Evolutionary conservation across 2,329 filamentous ascomycete genomes (phyloP).

Genomic region (Fusarium decemcellulare): DNA sequence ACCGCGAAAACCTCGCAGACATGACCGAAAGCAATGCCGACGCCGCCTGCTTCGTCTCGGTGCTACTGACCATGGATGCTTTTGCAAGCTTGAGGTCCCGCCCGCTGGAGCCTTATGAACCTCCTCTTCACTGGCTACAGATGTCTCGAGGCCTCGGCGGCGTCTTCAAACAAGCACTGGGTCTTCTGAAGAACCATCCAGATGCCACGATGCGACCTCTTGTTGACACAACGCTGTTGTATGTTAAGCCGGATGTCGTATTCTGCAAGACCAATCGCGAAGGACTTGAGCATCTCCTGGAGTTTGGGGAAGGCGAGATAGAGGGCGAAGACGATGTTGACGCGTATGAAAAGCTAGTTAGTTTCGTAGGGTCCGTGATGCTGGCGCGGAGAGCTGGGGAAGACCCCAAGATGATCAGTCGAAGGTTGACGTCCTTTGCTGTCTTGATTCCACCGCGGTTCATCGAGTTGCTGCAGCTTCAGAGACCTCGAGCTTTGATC

Average conservation of each 20-base stretch:
- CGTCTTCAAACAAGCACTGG: constrained; percentile 29
- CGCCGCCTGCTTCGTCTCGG: constrained; percentile 39
- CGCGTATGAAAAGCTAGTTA: constrained; percentile 32
- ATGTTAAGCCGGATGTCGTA: not conserved
- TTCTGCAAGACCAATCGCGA: constrained; percentile 9
- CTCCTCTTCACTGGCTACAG: constrained; percentile 44
- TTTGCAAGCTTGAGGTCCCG: constrained; percentile 38
- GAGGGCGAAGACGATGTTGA: constrained; percentile 19
- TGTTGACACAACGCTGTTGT: constrained; percentile 18
- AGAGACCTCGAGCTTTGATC: constrained; percentile 38
- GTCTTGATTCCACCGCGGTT: constrained; percentile 36
- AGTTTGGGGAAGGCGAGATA: constrained; percentile 8
- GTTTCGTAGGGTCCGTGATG: constrained; percentile 37
- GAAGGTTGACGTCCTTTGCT: constrained; percentile 38
- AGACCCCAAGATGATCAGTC: constrained; percentile 22
- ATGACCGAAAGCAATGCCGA: constrained; percentile 36
- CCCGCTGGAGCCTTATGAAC: constrained; percentile 37
- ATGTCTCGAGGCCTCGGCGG: constrained; percentile 41
- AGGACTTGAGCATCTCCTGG: constrained; percentile 32
- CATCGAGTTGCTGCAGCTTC: constrained; percentile 30
- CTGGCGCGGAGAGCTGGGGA: constrained; percentile 27
- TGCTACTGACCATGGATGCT: constrained; percentile 40
- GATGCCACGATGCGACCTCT: constrained; percentile 30
- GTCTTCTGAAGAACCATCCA: constrained; percentile 25
- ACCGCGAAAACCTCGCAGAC: constrained; percentile 27